Evolutionary conservation across 2,329 filamentous ascomycete genomes (phyloP), one percentile per base, ranked within the genome.

Genomic region (Calonectria montana): DNA sequence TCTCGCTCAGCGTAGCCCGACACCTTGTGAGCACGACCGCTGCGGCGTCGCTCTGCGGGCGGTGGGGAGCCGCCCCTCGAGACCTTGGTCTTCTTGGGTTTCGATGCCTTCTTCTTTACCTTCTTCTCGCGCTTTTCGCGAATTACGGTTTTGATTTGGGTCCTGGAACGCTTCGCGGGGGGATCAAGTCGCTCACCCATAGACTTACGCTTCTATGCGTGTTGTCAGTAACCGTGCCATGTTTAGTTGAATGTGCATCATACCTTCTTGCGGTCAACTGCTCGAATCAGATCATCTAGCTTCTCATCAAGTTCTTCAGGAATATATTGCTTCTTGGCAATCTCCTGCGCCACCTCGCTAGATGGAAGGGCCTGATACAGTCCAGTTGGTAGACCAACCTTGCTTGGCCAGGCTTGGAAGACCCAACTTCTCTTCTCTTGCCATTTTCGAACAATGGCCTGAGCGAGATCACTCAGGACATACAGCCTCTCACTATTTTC

Each of bases 351-450:
- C 61, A 91, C 90, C 35, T 93, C 90, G 78, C 97, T 95, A 73
- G 90, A 94, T 23, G 92, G 89, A 74, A 98, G 88, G 4, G 91
- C 87, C 18, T 89, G 89, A 82, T 97, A 98, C 18, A 98, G 88
- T 1, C 93, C 93, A 31, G 91, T 89, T 0, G 97, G 96, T 70
- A 98, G 85, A 18, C 94, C 92, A 71, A 97, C 89, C 83, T 97
- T 97, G 50, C 90, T 91, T 0, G 95, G 91, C 82, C 93, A 97
- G 1, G 94, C 93, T 80, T 97, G 94, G 80, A 98, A 93, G 48
- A 90, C 92, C 93, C 96, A 98, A 48, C 92, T 93, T 80, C 94
- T 94, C 76, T 92, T 90, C 74, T 98, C 95, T 81, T 97, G 94
- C 88, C 94, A 99, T 76, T 93, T 92, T 59, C 94, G 91, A 71